These are phyloP conservation scores for Trametes punicea DNA, from an alignment of 768 basidiomycete species.

Conservation along the genomic window DNA sequence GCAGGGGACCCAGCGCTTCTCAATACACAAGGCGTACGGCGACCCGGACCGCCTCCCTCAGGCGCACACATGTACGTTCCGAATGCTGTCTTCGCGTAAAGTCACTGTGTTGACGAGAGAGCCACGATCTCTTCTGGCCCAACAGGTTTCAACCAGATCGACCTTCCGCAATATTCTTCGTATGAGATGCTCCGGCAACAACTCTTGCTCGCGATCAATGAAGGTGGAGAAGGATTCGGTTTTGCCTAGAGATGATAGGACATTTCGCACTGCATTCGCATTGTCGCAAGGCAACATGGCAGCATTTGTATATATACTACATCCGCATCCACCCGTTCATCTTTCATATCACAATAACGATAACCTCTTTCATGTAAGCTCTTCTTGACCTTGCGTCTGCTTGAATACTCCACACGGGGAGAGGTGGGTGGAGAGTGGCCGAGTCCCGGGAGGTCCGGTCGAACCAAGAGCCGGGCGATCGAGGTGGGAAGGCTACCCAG, in stretches of 20 bases:
- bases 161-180: constrained; percentile 90
- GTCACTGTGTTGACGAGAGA: constrained; percentile 6
- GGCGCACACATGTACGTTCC: constrained; percentile 78
- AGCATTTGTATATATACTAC: constrained; percentile 19
- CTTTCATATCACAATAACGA: not conserved
- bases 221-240: constrained; percentile 95
- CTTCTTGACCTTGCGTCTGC: no score
- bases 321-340: not conserved
- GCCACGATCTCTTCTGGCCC: constrained; percentile 15
- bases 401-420: constrained; percentile 8
- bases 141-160: constrained; percentile 90
- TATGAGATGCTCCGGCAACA: constrained; percentile 96
- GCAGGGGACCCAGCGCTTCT: constrained; percentile 91
- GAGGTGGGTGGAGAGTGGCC: not conserved
- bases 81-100: not conserved
- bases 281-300: constrained; percentile 4
- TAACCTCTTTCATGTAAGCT: no score
- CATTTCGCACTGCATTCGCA: constrained; percentile 3
- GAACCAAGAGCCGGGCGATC: constrained; percentile 1
- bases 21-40: constrained; percentile 92
- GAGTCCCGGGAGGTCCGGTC: constrained; percentile 3
- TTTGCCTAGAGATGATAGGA: constrained; percentile 47
- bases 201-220: constrained; percentile 87
- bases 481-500: not conserved
- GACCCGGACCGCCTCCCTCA: constrained; percentile 82